These are phyloP conservation scores for Kalanchoe fedtschenkoi DNA, from an alignment of 164 flowering plant species.

Conservation along the genomic window DNA sequence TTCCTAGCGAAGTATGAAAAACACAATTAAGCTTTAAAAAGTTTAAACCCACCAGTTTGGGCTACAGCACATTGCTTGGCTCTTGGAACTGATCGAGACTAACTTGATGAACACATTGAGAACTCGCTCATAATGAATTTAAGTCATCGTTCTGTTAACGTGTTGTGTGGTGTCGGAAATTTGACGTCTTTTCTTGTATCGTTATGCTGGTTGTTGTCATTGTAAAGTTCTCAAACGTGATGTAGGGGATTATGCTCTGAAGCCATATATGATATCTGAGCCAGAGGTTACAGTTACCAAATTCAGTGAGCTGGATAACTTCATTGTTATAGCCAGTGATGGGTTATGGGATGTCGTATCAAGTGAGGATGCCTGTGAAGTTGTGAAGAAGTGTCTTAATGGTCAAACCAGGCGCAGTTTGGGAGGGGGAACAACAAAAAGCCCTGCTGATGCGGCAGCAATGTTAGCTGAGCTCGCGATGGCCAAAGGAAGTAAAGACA, in stretches of 20 bases:
- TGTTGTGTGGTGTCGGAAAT: too few species aligned
- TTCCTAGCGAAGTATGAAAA: too few species aligned
- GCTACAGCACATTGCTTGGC: too few species aligned
- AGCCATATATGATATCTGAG: conserved; percentile 30
- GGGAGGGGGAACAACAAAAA: conserved; percentile 3
- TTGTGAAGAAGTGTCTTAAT: conserved; percentile 23
- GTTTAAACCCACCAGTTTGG: too few species aligned
- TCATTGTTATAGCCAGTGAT: conserved; percentile 36
- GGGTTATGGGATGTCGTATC: conserved; percentile 50
- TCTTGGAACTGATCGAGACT: too few species aligned
- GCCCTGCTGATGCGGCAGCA: conserved; percentile 34
- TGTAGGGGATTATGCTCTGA: conserved; percentile 40
- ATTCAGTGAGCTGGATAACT: conserved; percentile 22
- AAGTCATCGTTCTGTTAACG: too few species aligned
- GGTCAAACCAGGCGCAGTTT: conserved; percentile 11
- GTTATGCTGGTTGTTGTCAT: too few species aligned
- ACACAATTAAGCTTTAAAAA: too few species aligned
- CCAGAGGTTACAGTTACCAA: conserved; percentile 37
- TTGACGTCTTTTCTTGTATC: too few species aligned
- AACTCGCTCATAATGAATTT: too few species aligned
- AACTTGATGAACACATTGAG: too few species aligned
- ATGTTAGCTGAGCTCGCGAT: conserved; percentile 36
- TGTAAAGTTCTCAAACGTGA: neutral
- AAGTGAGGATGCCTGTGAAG: conserved; percentile 33
- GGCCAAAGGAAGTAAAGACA: conserved; percentile 47